Evolutionary conservation across 352 stramenopile species (phyloP).

Genomic region (Globisporangium lucens): DNA sequence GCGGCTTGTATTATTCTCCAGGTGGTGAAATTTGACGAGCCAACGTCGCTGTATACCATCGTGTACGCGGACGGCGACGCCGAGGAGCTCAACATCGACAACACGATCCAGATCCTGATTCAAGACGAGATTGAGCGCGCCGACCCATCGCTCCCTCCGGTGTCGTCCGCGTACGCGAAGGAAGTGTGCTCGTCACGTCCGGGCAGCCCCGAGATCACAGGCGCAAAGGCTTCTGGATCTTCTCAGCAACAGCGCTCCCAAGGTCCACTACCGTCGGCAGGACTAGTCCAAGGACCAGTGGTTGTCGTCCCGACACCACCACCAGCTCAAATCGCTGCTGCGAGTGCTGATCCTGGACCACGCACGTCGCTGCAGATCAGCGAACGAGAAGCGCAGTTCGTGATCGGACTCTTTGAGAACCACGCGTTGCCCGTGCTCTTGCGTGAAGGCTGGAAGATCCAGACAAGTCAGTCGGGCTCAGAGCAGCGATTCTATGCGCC

Average conservation of each 20-base stretch:
- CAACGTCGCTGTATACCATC: conserved; percentile 64
- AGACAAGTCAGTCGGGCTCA: conserved; percentile 30
- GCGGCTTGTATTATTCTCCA: conserved; percentile 1
- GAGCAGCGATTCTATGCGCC: conserved; percentile 43
- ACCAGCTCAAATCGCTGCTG: neutral
- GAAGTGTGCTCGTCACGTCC: conserved; percentile 12
- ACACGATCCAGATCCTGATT: conserved; percentile 82
- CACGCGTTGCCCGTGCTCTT: conserved; percentile 65
- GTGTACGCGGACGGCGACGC: conserved; percentile 83
- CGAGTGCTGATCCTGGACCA: neutral
- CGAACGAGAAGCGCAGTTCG: conserved; percentile 71
- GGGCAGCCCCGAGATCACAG: conserved; percentile 19
- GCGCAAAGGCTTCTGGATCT: neutral
- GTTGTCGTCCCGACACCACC: neutral
- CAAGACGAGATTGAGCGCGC: conserved; percentile 83
- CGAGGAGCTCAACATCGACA: conserved; percentile 73
- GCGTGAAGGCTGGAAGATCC: conserved; percentile 62
- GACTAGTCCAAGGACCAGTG: neutral
- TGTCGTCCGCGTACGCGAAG: conserved; percentile 12
- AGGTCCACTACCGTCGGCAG: neutral
- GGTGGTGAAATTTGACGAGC: conserved; percentile 84
- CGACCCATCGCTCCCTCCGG: conserved; percentile 46
- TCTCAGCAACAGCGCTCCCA: conserved; percentile 8
- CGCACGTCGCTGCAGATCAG: conserved; percentile 46
- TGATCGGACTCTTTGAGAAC: conserved; percentile 77